Base-by-base conservation (phyloP, 257 asterid genomes). In the Fraxinus anomala region DNA sequence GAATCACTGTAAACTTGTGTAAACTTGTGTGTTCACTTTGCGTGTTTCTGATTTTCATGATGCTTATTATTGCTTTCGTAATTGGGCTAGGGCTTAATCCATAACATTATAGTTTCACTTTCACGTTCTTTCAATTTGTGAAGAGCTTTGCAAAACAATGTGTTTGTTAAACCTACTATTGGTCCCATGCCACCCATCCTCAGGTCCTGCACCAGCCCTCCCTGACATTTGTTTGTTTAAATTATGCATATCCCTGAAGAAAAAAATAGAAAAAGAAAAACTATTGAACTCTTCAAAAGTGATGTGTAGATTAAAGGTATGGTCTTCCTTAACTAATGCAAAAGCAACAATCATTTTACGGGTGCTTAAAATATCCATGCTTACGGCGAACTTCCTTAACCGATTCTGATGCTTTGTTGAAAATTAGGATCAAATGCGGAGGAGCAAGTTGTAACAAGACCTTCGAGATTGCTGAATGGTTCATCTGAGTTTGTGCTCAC, bases 401-500 rank as follows among this genome's bases (percentile, higher is more conserved):
- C 49, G 31, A 39, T 73, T 13, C 21, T 49, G 12, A 42, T 68
- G 31, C 54, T 70, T 23, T 30, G 21, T 73, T 42, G 73, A 11
- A 76, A 33, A 67, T 79, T 85, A 88, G 98, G 90, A 11, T 74
- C 91, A 59, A 78, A 76, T 70, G 74, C 24, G 65, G 92, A 88
- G 82, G 92, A 86, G 74, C 88, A 80, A 54, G 81, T 68, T 70
- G 83, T 70, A 56, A 73, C 78, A 36, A 85, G 68, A 49, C 86
- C 89, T 37, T 68, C 80, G 36, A 83, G 86, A 39, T 83, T 92
- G 81, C 73, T 94, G 81, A 93, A 89, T 82, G 96, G 88, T 84
- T 86, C 87, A 4, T 87, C 94, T 47, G 93, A 87, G 34, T 94
- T 85, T 79, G 93, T 91, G 80, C 93, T 92, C 76, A 93, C 98